A percentile compares a stretch with the other conserved stretches of the same genome.
Evolutionary conservation across 1,139 yeast species (phyloP).

Genomic region (Magnusiomyces magnusii): DNA sequence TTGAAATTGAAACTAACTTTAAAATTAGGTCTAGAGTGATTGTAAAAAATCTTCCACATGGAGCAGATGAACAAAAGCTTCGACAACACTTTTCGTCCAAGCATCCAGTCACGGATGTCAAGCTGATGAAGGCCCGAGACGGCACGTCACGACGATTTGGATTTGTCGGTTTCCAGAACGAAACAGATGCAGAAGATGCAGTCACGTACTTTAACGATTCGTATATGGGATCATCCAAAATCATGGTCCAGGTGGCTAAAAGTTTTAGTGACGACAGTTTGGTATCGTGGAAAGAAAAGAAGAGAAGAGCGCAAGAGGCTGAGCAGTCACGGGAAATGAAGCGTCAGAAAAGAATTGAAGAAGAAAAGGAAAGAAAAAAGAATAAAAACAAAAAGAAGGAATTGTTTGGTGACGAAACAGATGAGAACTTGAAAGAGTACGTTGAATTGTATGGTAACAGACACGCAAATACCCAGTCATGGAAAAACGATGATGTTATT

Average conservation of each 20-base stretch:
- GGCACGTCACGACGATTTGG: constrained; percentile 94
- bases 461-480: constrained; percentile 47
- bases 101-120: constrained; percentile 68
- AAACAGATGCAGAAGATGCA: constrained; percentile 69
- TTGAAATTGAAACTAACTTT: too few relatives aligned
- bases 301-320: constrained; percentile 39
- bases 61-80: constrained; percentile 69
- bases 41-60: constrained; percentile 86
- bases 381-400: constrained; percentile 48
- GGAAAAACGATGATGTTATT: constrained; percentile 69
- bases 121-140: constrained; percentile 65
- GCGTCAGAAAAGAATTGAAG: constrained; percentile 17
- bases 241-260: constrained; percentile 76
- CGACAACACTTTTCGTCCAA: constrained; percentile 48
- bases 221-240: constrained; percentile 73
- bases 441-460: constrained; percentile 79
- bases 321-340: constrained; percentile 14
- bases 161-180: constrained; percentile 73
- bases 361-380: constrained; percentile 43
- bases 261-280: constrained; percentile 78
- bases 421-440: constrained; percentile 70
- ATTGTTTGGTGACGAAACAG: constrained; percentile 24
- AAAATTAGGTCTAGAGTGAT: constrained; percentile 75
- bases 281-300: constrained; percentile 61
- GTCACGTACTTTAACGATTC: constrained; percentile 68